Percentiles rank a stretch among this genome's conserved stretches.
Conservation (phyloP, 345 rosid species). For the Erucastrum elatum region DNA sequence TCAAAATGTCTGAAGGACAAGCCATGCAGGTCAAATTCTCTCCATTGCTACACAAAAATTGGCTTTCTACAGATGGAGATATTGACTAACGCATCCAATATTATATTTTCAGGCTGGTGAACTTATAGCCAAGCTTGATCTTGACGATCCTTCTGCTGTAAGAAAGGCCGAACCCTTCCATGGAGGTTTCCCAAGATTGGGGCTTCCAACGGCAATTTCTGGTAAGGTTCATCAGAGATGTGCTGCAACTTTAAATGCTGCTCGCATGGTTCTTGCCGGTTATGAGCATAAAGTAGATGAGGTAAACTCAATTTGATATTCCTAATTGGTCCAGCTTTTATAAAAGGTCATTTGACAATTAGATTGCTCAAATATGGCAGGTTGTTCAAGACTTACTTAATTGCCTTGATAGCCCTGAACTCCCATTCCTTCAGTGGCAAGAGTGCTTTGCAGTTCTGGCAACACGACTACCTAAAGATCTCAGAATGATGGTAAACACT, state of each 20-base stretch:
- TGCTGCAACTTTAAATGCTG: constrained; percentile 90
- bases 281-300: constrained; percentile 92
- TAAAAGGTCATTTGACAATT: constrained; percentile 4
- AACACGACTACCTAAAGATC: constrained; percentile 90
- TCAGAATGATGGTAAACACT: constrained; percentile 65
- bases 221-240: constrained; percentile 99
- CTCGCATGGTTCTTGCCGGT: constrained; percentile 97
- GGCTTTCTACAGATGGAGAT: neutral
- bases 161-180: constrained; percentile 96
- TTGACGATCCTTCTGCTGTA: constrained; percentile 99
- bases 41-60: neutral
- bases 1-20: constrained; percentile 97
- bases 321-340: constrained; percentile 4
- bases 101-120: constrained; percentile 80
- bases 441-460: constrained; percentile 93
- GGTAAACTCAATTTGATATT: constrained; percentile 45
- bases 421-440: constrained; percentile 99
- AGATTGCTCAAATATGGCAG: constrained; percentile 47
- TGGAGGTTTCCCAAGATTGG: constrained; percentile 85
- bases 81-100: constrained; percentile 10
- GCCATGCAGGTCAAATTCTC: constrained; percentile 79
- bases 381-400: constrained; percentile 86
- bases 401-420: constrained; percentile 95
- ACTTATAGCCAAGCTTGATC: constrained; percentile 92
- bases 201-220: constrained; percentile 91